Evolutionary conservation across 352 stramenopile genomes (phyloP).

Genomic region (Globisporangium viniferum): DNA sequence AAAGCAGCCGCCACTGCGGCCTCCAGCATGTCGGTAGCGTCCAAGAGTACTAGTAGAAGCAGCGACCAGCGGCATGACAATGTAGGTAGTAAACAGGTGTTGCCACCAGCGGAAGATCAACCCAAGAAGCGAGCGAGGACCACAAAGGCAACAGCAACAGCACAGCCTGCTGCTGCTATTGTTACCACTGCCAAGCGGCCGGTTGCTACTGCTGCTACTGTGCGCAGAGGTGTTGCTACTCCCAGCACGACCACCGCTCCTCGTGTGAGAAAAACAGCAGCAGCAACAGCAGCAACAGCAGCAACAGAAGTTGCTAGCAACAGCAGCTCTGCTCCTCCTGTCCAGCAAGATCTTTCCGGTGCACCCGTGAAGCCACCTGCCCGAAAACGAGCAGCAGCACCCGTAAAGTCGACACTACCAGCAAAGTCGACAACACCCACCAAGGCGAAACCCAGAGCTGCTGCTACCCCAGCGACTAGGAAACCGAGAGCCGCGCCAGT

Average conservation of each 20-base stretch:
- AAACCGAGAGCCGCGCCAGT: constrained; percentile 2
- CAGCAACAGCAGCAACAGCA: not conserved
- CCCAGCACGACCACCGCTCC: not conserved
- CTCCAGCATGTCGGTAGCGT: not conserved
- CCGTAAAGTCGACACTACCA: too few relatives aligned
- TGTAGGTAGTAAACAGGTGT: too few relatives aligned
- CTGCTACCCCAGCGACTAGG: not conserved
- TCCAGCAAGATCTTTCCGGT: not conserved
- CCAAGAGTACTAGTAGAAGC: not conserved
- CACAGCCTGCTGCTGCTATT: not conserved
- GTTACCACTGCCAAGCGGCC: not conserved
- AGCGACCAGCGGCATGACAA: constrained; percentile 2
- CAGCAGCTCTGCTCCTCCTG: not conserved
- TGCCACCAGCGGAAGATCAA: not conserved
- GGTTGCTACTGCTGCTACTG: not conserved
- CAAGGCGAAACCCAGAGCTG: constrained; percentile 1
- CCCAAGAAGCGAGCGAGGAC: constrained; percentile 11
- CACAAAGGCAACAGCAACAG: not conserved
- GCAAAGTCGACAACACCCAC: constrained; percentile 3
- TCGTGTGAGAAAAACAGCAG: not conserved
- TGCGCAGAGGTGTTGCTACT: not conserved
- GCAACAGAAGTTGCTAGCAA: not conserved
- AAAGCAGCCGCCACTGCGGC: constrained; percentile 2
- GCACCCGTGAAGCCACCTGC: constrained; percentile 2
- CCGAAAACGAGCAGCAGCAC: constrained; percentile 1